Base-by-base conservation (phyloP, 2,329 filamentous ascomycete species). In the Trichoderma atrobrunneum region DNA sequence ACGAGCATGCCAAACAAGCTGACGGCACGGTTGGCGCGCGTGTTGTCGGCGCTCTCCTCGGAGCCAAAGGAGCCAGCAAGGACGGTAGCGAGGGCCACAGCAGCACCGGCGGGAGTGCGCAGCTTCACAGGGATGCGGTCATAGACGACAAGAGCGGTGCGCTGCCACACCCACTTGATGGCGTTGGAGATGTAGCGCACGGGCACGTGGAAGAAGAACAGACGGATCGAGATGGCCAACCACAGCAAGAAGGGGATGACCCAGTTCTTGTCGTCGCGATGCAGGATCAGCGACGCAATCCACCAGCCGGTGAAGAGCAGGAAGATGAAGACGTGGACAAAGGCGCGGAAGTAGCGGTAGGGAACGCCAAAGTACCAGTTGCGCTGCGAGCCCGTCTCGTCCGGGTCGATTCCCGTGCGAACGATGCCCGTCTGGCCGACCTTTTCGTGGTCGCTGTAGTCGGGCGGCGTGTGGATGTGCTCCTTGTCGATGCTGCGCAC, bases 161-260 rank as follows among this genome's bases (percentile, higher is more conserved):
- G 86, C 56, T 85, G 85, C 93, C 93, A 97, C 28, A 89, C 79
- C 74, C 85, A 89, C 76, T 88, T 87, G 81, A 93, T 88, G 2
- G 92, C 91, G 73, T 84, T 87, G 73, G 89, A 90, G 75, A 94
- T 81, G 75, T 92, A 84, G 54, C 87, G 87, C 76, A 91, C 88
- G 1, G 93, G 90, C 3, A 95, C 83, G 78, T 93, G 90, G 82
- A 93, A 89, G 79, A 91, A 92, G 78, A 97, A 75, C 63, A 97
- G 80, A 39, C 94, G 91, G 65, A 96, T 84, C 12, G 88, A 89
- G 76, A 97, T 90, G 75, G 85, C 87, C 60, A 97, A 88, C 85
- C 91, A 97, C 61, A 97, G 79, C 65, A 97, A 85, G 82, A 97
- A 96, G 0, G 94, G 94, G 64, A 95, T 88, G 71, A 97, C 82